Conservation (phyloP, 257 asterid species). For the Capsicum chinense region DNA sequence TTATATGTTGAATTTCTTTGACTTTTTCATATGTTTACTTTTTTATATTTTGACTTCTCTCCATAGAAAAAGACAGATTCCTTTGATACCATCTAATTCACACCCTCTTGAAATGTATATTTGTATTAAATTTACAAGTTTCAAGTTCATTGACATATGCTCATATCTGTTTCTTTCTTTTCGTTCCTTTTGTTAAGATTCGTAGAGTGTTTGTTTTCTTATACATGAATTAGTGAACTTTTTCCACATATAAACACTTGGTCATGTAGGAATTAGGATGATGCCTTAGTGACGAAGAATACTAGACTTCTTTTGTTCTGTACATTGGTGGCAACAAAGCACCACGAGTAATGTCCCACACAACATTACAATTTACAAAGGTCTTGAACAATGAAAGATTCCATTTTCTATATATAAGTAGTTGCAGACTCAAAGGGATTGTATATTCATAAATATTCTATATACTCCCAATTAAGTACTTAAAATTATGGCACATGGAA, state of each 20-base stretch:
- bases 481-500: background rate
- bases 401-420: background rate
- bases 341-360: background rate
- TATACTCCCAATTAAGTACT: too few species aligned
- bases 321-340: constrained; percentile 25
- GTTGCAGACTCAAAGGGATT: background rate
- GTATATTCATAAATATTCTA: background rate
- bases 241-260: background rate
- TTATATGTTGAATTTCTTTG: too few species aligned
- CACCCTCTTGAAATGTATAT: too few species aligned
- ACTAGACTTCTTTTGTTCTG: background rate
- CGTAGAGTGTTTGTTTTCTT: too few species aligned
- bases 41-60: too few species aligned
- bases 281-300: background rate
- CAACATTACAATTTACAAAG: background rate
- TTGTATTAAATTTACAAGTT: too few species aligned
- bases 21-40: too few species aligned
- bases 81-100: too few species aligned
- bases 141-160: too few species aligned
- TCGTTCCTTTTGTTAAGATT: too few species aligned
- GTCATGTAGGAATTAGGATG: background rate
- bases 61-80: too few species aligned
- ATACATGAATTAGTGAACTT: background rate
- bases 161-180: too few species aligned
- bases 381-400: constrained; percentile 19